A percentile compares a stretch with the other conserved stretches of the same genome.
phyloP scores from a whole-genome alignment of 306 rosid species.

The Oxytropis ochrocephala region DNA sequence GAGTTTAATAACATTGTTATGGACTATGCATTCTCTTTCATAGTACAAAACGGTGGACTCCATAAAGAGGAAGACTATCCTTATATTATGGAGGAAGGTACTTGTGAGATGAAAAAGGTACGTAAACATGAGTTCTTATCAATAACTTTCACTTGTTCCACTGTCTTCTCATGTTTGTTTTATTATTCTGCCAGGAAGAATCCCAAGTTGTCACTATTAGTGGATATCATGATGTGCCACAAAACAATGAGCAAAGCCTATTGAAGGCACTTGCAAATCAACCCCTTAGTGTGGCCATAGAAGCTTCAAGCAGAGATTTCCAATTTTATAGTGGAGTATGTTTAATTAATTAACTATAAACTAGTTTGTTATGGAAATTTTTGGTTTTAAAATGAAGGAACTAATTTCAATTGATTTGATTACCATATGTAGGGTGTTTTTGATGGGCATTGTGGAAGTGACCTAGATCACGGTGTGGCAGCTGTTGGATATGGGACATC shows the following conservation, averaged over 20 bases:
- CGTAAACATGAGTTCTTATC: background rate
- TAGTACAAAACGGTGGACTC: constrained; percentile 46
- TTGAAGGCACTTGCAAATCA: constrained; percentile 89
- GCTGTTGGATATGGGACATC: constrained; percentile 85
- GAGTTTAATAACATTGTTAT: no score
- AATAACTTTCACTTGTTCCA: background rate
- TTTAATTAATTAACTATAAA: background rate
- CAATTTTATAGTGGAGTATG: constrained; percentile 88
- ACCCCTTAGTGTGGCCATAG: constrained; percentile 89
- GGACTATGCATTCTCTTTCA: constrained; percentile 64
- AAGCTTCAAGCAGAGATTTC: constrained; percentile 78
- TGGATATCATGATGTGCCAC: constrained; percentile 83
- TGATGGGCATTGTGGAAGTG: constrained; percentile 71
- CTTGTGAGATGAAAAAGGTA: constrained; percentile 69
- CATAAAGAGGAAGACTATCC: constrained; percentile 70
- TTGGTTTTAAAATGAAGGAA: background rate
- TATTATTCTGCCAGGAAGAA: constrained; percentile 41
- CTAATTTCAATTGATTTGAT: background rate
- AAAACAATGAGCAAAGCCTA: constrained; percentile 63
- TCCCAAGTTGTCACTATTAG: constrained; percentile 51
- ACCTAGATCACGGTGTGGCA: constrained; percentile 71
- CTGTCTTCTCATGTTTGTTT: background rate
- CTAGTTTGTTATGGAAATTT: background rate
- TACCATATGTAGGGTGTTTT: constrained; percentile 57
- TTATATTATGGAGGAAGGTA: constrained; percentile 81